A percentile compares a stretch with the other conserved stretches of the same genome.
Conservation (phyloP, 371 early-diverging fungal genomes). For the Nematocida parisii region DNA sequence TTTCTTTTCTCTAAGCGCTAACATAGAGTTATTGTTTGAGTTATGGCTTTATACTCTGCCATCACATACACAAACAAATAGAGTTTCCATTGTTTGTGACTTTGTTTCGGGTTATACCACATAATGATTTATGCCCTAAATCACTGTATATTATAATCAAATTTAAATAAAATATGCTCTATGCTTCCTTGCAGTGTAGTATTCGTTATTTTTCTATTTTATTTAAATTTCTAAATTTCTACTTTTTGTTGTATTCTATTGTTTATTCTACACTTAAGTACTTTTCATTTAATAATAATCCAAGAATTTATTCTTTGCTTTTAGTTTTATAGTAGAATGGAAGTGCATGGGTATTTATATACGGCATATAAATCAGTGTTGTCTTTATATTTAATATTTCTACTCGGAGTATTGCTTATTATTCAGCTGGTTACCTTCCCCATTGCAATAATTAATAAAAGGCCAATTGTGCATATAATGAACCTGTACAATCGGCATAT, state of each 20-base stretch:
- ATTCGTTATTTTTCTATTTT: no score
- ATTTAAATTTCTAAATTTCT: no score
- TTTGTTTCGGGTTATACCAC: no score
- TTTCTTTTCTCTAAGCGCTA: background rate
- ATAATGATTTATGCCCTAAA: background rate
- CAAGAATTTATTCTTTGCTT: background rate
- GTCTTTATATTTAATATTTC: background rate
- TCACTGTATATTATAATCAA: background rate
- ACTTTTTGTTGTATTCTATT: no score
- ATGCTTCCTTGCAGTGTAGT: no score
- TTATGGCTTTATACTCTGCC: background rate
- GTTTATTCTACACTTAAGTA: no score
- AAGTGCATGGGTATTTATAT: background rate
- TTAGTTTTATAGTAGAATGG: background rate
- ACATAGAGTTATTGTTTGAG: background rate
- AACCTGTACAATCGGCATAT: background rate
- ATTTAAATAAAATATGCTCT: background rate
- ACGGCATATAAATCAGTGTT: background rate
- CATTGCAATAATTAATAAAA: conserved; percentile 4
- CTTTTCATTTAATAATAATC: no score
- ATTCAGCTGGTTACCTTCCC: conserved; percentile 15
- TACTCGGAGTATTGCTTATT: background rate
- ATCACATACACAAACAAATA: background rate
- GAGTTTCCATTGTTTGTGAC: background rate
- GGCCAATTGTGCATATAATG: background rate